Percentiles rank a stretch among this genome's conserved stretches.
Conservation (phyloP, 805 yeast species). For the Wickerhamia fluorescens region DNA sequence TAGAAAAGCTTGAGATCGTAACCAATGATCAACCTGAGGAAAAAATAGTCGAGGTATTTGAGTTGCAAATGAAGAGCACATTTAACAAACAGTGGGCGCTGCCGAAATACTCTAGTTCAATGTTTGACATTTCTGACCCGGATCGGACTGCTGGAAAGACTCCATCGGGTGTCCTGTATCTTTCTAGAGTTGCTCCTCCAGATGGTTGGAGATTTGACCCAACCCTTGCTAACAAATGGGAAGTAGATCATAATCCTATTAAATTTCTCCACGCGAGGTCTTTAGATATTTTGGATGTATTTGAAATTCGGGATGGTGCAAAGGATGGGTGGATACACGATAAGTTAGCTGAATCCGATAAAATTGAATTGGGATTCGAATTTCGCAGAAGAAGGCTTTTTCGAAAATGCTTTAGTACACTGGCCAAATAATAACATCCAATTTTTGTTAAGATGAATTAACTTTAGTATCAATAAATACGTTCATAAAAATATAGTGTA, state of each 20-base stretch:
- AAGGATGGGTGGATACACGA: constrained; percentile 46
- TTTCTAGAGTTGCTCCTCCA: constrained; percentile 61
- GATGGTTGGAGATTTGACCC: constrained; percentile 63
- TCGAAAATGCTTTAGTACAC: constrained; percentile 37
- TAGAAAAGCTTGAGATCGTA: too few species aligned
- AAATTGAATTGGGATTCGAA: constrained; percentile 31
- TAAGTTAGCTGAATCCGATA: constrained; percentile 23
- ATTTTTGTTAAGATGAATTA: neutral
- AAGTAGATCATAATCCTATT: constrained; percentile 46
- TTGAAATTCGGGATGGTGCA: constrained; percentile 19
- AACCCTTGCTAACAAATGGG: constrained; percentile 53
- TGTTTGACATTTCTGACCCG: constrained; percentile 47
- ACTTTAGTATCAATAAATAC: neutral
- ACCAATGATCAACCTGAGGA: constrained; percentile 61
- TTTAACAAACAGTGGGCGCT: constrained; percentile 58
- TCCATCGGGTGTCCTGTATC: constrained; percentile 56
- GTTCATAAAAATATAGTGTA: neutral
- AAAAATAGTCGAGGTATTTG: constrained; percentile 67
- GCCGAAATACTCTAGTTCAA: constrained; percentile 45
- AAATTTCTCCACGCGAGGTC: constrained; percentile 48
- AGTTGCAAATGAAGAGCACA: constrained; percentile 60
- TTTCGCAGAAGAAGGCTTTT: constrained; percentile 54
- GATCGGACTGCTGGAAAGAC: constrained; percentile 35
- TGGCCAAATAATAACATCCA: constrained; percentile 5
- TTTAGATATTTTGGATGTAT: constrained; percentile 12